Conservation (phyloP, 139 green algal genomes). For the Micractinium sp. region DNA sequence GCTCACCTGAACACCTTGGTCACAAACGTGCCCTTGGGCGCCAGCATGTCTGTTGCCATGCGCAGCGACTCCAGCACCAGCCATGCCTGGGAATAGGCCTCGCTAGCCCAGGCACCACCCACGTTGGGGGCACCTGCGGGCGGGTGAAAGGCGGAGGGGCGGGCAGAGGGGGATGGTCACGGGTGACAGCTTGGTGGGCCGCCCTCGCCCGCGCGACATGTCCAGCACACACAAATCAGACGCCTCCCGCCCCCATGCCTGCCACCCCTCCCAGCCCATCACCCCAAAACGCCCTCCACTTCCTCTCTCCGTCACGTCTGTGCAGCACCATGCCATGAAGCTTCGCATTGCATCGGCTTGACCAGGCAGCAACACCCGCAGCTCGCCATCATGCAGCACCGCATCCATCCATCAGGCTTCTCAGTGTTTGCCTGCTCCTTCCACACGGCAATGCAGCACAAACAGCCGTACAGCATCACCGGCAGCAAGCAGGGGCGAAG, state of each 20-base stretch:
- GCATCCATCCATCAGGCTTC: too few species aligned
- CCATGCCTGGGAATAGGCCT: conserved; percentile 90
- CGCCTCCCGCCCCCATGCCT: not conserved
- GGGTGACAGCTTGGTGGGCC: not conserved
- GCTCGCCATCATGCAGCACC: not conserved
- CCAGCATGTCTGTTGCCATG: conserved; percentile 93
- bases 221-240: not conserved
- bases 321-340: too few species aligned
- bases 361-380: too few species aligned
- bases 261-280: too few species aligned
- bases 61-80: conserved; percentile 93
- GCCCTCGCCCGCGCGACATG: too few species aligned
- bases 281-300: too few species aligned
- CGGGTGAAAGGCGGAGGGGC: not conserved
- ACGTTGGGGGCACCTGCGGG: conserved; percentile 91
- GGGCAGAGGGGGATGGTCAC: not conserved
- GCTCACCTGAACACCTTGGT: conserved; percentile 95
- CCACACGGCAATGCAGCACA: too few species aligned
- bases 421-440: too few species aligned
- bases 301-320: too few species aligned
- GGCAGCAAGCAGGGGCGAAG: too few species aligned
- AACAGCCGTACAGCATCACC: not conserved
- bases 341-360: too few species aligned
- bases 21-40: conserved; percentile 91
- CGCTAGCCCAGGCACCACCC: conserved; percentile 89